phyloP scores from a whole-genome alignment of 306 rosid genomes.

The Argentina anserina region DNA sequence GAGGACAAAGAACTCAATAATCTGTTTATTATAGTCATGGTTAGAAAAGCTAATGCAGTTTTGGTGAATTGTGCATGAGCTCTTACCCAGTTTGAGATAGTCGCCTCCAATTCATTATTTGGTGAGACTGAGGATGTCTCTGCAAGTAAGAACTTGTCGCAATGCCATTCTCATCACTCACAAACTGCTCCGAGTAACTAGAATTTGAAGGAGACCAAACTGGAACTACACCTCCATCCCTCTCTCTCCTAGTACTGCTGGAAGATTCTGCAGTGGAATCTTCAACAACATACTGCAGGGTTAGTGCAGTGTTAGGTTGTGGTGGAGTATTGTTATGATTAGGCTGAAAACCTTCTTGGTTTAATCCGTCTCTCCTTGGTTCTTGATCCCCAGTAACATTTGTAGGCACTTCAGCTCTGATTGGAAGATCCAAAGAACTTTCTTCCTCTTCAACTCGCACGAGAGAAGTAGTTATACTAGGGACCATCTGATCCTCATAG shows the following conservation, averaged over 20 bases:
- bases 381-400: conserved; percentile 44
- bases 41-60: background rate
- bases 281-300: conserved; percentile 40
- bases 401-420: conserved; percentile 83
- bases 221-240: conserved; percentile 85
- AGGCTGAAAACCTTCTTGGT: conserved; percentile 34
- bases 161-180: conserved; percentile 64
- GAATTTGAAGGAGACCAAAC: conserved; percentile 77
- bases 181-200: conserved; percentile 69
- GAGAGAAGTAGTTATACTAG: conserved; percentile 64
- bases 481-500: conserved; percentile 92
- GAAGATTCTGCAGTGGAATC: conserved; percentile 79
- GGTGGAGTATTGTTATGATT: conserved; percentile 26
- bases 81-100: conserved; percentile 89
- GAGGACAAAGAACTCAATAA: background rate
- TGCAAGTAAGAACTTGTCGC: conserved; percentile 63
- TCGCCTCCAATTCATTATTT: conserved; percentile 73
- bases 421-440: conserved; percentile 47
- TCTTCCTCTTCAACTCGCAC: conserved; percentile 73
- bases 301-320: conserved; percentile 28
- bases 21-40: background rate
- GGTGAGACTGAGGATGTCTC: conserved; percentile 93
- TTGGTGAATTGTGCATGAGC: conserved; percentile 20
- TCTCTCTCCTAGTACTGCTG: conserved; percentile 66
- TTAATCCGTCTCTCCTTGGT: conserved; percentile 38